Conservation (phyloP, 345 rosid genomes). For the Psidium guajava region DNA sequence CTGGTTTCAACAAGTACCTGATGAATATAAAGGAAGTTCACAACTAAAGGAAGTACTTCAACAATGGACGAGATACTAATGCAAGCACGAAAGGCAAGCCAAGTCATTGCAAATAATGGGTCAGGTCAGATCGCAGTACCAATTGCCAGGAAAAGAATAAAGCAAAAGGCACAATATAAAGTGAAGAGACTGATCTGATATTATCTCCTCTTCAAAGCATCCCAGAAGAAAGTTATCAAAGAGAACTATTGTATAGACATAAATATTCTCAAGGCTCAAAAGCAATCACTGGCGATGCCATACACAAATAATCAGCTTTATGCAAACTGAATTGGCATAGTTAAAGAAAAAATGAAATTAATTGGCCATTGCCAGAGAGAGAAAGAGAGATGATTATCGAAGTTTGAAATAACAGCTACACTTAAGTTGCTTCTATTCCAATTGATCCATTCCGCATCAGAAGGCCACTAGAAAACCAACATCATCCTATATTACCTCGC, state of each 20-base stretch:
- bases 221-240: background rate
- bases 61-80: background rate
- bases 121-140: background rate
- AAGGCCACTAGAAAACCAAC: background rate
- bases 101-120: background rate
- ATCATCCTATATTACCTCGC: background rate
- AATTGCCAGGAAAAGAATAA: background rate
- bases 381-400: background rate
- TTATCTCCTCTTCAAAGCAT: background rate
- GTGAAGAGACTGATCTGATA: background rate
- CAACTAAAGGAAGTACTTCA: background rate
- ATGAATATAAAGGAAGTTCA: background rate
- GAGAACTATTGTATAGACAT: background rate
- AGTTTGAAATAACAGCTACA: background rate
- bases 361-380: background rate
- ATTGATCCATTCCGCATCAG: background rate
- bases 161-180: background rate
- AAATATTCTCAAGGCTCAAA: background rate
- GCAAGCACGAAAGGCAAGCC: background rate
- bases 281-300: background rate
- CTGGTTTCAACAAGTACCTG: slow-evolving; percentile 19
- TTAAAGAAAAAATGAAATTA: background rate
- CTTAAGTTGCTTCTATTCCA: background rate
- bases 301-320: background rate
- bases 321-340: background rate